Percentiles rank a stretch among this genome's conserved stretches.
phyloP scores from a whole-genome alignment of 2,329 filamentous ascomycete species.

The Chrysoporthe puriensis region DNA sequence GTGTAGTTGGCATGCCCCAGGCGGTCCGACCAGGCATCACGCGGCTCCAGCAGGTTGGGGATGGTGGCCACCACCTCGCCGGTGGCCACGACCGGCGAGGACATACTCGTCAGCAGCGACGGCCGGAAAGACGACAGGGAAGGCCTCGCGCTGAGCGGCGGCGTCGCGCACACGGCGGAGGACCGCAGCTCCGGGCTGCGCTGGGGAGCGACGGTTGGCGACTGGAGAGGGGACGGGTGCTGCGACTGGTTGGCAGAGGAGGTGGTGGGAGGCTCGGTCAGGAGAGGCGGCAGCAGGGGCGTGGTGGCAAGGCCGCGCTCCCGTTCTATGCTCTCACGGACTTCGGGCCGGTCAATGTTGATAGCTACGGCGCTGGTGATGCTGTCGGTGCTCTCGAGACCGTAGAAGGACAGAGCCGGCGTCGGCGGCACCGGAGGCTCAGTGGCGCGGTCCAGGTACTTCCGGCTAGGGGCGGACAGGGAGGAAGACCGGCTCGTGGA shows the following conservation, averaged over 20 bases:
- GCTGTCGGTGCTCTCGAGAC: constrained; percentile 63
- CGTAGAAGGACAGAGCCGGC: constrained; percentile 66
- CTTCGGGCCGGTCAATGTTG: constrained; percentile 57
- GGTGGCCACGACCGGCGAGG: constrained; percentile 58
- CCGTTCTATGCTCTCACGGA: constrained; percentile 56
- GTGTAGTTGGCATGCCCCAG: constrained; percentile 94
- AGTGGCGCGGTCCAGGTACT: constrained; percentile 45
- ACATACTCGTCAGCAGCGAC: constrained; percentile 65
- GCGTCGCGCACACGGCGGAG: constrained; percentile 57
- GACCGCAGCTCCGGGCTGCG: constrained; percentile 44
- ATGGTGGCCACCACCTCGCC: constrained; percentile 53
- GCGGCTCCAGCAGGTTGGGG: constrained; percentile 67
- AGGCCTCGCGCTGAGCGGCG: constrained; percentile 75
- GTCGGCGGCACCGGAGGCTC: constrained; percentile 63
- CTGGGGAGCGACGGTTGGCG: constrained; percentile 73
- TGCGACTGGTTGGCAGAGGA: constrained; percentile 52
- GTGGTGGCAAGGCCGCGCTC: constrained; percentile 71
- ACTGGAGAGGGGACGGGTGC: constrained; percentile 81
- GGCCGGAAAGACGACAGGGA: constrained; percentile 75
- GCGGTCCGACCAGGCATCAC: constrained; percentile 81
- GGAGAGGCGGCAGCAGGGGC: constrained; percentile 80
- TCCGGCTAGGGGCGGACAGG: constrained; percentile 64
- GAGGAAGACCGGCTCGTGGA: constrained; percentile 77
- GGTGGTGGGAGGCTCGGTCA: constrained; percentile 60
- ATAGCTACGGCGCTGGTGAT: constrained; percentile 57